Evolutionary conservation across 345 rosid species (phyloP).

Genomic region (Gynandropsis gynandra): DNA sequence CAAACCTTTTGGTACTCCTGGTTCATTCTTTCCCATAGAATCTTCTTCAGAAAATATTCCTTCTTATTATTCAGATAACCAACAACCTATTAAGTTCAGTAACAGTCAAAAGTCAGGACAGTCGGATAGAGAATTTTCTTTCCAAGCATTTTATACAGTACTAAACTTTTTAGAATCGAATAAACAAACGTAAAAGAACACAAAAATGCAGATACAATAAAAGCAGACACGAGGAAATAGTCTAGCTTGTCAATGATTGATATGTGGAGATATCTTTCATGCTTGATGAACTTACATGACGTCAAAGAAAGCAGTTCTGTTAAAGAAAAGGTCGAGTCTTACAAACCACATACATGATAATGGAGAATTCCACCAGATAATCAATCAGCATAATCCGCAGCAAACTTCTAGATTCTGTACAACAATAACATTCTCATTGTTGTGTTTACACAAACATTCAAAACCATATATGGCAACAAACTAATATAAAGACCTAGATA

Average conservation of each 20-base stretch:
- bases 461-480: conserved; percentile 21
- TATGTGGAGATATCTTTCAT: conserved; percentile 9
- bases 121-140: not conserved
- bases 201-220: conserved; percentile 8
- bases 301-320: too few species aligned
- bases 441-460: conserved; percentile 20
- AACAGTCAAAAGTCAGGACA: conserved; percentile 10
- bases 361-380: too few species aligned
- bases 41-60: conserved; percentile 19
- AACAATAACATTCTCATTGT: conserved; percentile 15
- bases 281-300: conserved; percentile 20
- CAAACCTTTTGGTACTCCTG: conserved; percentile 25
- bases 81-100: conserved; percentile 20
- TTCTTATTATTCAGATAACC: conserved; percentile 15
- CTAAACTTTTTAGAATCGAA: not conserved
- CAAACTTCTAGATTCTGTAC: not conserved
- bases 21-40: conserved; percentile 31
- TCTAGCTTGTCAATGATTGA: conserved; percentile 7
- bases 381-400: too few species aligned
- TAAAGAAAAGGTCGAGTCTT: too few species aligned
- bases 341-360: too few species aligned
- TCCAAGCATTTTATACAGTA: not conserved
- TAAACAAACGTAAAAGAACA: not conserved
- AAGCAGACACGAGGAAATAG: not conserved
- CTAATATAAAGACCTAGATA: conserved; percentile 12